phyloP scores from a whole-genome alignment of 139 green algal species.

The Parachlorella kessleri region DNA sequence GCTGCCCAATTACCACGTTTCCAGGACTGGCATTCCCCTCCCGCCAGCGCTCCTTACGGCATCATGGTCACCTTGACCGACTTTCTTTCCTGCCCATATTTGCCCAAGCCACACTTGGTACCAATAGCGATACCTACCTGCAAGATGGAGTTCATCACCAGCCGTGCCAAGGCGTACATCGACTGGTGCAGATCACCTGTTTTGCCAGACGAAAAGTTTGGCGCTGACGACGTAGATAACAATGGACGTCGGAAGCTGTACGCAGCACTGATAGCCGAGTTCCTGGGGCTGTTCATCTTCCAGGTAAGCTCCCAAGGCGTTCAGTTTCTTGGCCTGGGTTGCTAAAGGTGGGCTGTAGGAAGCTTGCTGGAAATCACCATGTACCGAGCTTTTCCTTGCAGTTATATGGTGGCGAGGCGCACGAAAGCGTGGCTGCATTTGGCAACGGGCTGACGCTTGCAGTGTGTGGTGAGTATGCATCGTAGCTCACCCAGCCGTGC shows the following conservation, averaged over 20 bases:
- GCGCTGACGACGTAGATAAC: not conserved
- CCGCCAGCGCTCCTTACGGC: too few relatives aligned
- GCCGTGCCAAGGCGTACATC: slow-evolving; percentile 2
- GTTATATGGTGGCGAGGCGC: not conserved
- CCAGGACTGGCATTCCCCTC: too few relatives aligned
- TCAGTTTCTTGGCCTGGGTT: too few relatives aligned
- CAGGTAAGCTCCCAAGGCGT: slow-evolving; percentile 5
- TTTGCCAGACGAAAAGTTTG: slow-evolving; percentile 1
- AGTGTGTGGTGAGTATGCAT: slow-evolving; percentile 5
- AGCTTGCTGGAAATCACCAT: too few relatives aligned
- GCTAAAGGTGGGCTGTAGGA: too few relatives aligned
- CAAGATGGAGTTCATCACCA: not conserved
- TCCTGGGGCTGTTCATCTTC: slow-evolving; percentile 57
- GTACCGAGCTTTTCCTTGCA: too few relatives aligned
- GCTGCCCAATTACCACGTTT: too few relatives aligned
- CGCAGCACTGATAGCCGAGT: slow-evolving; percentile 56
- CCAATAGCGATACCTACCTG: not conserved
- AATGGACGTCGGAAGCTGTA: slow-evolving; percentile 23
- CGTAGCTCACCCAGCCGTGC: too few relatives aligned
- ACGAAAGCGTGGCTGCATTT: slow-evolving; percentile 25
- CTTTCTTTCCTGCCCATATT: too few relatives aligned
- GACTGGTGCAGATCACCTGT: slow-evolving; percentile 11
- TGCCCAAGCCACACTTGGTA: not conserved
- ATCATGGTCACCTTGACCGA: too few relatives aligned
- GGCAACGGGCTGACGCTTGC: slow-evolving; percentile 59